Evolutionary conservation across 257 asterid species (phyloP), one percentile per base, ranked within the genome.

Genomic region (Echites panduratus): DNA sequence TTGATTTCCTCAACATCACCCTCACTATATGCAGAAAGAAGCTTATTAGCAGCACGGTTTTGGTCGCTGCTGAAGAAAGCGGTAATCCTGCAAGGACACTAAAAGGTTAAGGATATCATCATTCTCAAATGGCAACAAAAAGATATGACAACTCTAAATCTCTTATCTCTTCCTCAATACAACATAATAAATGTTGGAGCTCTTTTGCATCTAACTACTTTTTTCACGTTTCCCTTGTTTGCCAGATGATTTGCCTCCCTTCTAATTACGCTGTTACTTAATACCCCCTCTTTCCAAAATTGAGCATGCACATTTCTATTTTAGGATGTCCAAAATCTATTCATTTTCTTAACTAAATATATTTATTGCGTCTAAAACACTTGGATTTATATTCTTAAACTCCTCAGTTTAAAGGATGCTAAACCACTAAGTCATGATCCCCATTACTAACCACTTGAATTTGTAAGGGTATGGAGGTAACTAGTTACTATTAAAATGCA

Each of bases 1-100:
- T 90, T 95, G 84, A 95, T 92, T 79, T 88, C 96, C 84, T 95
- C 98, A 38, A 80, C 89, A 82, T 90, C 94, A 47, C 89, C 98
- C 50, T 92, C 97, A n/a, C 84, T 54, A 80, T 92, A 95, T 40
- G 98, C 98, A 71, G 92, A 87, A 49, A 92, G 85, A 76, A 95
- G 89, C 81, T 85, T 88, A 71, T 82, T 82, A 65, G 99, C 97
- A 80, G 92, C 90, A 66, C 96, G 97, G 72, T 85, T 85, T 75
- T 95, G 99, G 87, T 95, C 98, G 50, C 97, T 92, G 83, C 77
- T 90, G 80, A 87, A 62, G 85, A 92, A 95, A 64, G 89, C 87
- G 24, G 88, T 96, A 79, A 95, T 84, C 88, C 98, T 92, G 87
- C 77, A 83, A 80, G 75, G 71, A 66, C 10, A 41, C 59, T 22